A percentile compares a stretch with the other conserved stretches of the same genome.
These are phyloP conservation scores for Fusarium sp. DNA, from an alignment of 2,329 filamentous ascomycete genomes.

Conservation along the genomic window DNA sequence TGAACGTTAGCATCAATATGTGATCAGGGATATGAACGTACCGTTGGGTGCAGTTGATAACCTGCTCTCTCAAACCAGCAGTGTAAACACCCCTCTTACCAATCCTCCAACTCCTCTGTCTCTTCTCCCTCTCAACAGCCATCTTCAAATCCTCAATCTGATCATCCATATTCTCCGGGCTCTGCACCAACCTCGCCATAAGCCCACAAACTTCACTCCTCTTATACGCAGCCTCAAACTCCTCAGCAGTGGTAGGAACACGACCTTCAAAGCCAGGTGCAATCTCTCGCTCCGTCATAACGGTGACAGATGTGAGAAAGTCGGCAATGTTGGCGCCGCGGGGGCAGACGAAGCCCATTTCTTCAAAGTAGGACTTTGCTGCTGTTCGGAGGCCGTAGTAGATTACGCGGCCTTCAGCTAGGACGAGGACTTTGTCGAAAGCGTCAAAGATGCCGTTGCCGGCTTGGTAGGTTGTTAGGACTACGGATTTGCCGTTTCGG, in stretches of 20 bases:
- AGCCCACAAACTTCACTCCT: constrained; percentile 15
- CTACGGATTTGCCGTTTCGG: constrained; percentile 71
- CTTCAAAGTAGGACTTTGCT: constrained; percentile 74
- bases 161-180: constrained; percentile 31
- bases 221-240: constrained; percentile 62
- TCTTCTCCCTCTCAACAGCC: constrained; percentile 39
- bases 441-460: constrained; percentile 71
- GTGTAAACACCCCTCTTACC: constrained; percentile 41
- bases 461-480: constrained; percentile 76
- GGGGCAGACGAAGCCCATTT: constrained; percentile 71
- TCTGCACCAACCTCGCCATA: not conserved
- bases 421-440: constrained; percentile 79
- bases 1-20: not conserved
- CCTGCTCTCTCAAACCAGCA: constrained; percentile 41
- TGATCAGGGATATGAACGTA: constrained; percentile 48
- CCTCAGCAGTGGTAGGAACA: constrained; percentile 71
- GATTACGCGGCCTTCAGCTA: constrained; percentile 74
- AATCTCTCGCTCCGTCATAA: constrained; percentile 71
- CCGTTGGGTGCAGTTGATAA: constrained; percentile 55
- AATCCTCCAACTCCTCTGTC: constrained; percentile 26
- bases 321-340: constrained; percentile 70
- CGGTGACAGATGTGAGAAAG: constrained; percentile 76
- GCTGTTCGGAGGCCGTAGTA: constrained; percentile 72
- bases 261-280: constrained; percentile 67
- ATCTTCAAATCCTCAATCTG: constrained; percentile 59